Evolutionary conservation across 2,329 filamentous ascomycete species (phyloP), one percentile per base, ranked within the genome.

Genomic region (Monilinia vaccinii-corymbosi): DNA sequence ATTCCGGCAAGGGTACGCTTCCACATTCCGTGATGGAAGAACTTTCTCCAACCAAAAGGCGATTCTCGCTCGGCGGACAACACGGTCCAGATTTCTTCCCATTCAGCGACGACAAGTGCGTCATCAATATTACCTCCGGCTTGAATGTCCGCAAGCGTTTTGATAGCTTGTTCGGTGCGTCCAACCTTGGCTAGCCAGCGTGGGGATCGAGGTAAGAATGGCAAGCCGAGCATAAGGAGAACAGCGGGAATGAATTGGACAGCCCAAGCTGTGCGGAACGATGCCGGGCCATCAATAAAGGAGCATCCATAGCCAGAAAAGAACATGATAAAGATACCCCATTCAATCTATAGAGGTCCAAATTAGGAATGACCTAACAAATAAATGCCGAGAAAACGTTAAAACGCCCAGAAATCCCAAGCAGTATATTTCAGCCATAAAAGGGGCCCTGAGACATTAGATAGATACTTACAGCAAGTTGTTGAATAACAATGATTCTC

Each of bases 401-500:
- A 4, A 23, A 23, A 14, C 21, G 9, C 21, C 4, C 21, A 11
- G 10, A 10, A 45, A 45, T 23, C 11, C 42, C 42, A 23, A 45
- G n/a, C 40, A 45, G 21, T 45, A 45, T 23, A 3, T 8, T 14
- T 45, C 7, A 18, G 16, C n/a, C 7, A 21, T 11, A 21, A 21
- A 3, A 8, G 9, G 4, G 9, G 40, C 10, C 21, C n/a, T 10
- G 3, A 11, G 7, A 8, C 18, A 44, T 21, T 44, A 7, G 21
- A 44, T 44, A 9, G n/a, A 44, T 21, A 44, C 40, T 21, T 10
- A 21, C 40, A 31, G 86, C 85, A 77, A 65, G 40, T 44, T 44
- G 86, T 69, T 90, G 86, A 42, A 83, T 79, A 50, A 85, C 83
- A 21, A 91, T 84, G 36, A 91, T 76, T 32, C 82, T 79, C 11